Conservation (phyloP, 176 grass and related monocot genomes). For the Phyllostachys edulis region DNA sequence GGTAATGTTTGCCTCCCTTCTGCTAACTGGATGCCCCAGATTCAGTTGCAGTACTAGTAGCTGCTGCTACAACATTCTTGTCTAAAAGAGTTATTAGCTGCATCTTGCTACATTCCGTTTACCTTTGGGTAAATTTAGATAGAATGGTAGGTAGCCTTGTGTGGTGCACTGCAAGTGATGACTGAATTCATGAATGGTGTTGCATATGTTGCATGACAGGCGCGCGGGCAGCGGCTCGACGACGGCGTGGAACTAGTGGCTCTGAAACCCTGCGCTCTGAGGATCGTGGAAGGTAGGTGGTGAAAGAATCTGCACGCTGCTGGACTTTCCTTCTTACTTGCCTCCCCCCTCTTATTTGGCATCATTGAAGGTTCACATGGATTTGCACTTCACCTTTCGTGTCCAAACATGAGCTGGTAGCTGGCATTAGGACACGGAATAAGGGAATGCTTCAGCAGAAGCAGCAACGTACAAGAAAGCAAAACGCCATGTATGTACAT, state of each 20-base stretch:
- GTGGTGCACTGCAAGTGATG: not conserved
- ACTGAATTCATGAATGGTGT: not conserved
- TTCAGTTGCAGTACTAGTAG: not conserved
- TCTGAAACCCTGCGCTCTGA: slow-evolving; percentile 70
- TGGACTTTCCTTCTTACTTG: not conserved
- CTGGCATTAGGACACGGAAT: not conserved
- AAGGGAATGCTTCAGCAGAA: not conserved
- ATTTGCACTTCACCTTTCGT: not conserved
- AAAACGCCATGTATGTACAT: not conserved
- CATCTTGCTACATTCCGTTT: too few relatives aligned
- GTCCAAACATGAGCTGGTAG: not conserved
- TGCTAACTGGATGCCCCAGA: not conserved
- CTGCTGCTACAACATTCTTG: not conserved
- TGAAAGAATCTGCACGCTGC: slow-evolving; percentile 1
- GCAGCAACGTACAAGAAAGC: not conserved
- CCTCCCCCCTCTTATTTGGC: not conserved
- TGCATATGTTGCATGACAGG: slow-evolving; percentile 43
- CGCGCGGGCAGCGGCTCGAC: slow-evolving; percentile 60
- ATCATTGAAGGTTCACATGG: not conserved
- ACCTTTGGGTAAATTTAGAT: too few relatives aligned
- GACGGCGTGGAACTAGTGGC: slow-evolving; percentile 78
- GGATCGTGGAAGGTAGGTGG: slow-evolving; percentile 76
- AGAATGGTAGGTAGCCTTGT: too few relatives aligned
- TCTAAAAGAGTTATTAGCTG: not conserved
- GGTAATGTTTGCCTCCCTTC: slow-evolving; percentile 40